These are phyloP conservation scores for Exophiala xenobiotica DNA, from an alignment of 2,329 filamentous ascomycete species.

Conservation along the genomic window DNA sequence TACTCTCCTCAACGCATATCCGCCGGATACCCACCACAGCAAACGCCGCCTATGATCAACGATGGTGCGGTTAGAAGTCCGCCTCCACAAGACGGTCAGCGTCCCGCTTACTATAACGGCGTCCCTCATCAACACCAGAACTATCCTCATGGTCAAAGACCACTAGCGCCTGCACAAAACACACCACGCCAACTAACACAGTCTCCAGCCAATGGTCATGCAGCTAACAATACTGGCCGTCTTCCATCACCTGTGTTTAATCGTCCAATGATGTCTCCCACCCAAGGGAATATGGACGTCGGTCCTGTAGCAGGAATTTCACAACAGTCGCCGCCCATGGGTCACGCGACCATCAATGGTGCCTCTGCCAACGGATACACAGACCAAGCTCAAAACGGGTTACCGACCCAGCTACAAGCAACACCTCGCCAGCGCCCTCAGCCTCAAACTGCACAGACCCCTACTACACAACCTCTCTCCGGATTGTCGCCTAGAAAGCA, in stretches of 20 bases:
- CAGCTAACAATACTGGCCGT: constrained; percentile 31
- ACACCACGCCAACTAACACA: constrained; percentile 43
- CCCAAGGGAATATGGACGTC: constrained; percentile 51
- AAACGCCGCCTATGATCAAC: constrained; percentile 35
- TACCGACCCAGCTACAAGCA: constrained; percentile 37
- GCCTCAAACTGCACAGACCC: constrained; percentile 7
- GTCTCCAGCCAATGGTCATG: constrained; percentile 32
- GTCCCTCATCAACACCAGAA: constrained; percentile 26
- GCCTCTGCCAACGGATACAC: constrained; percentile 29
- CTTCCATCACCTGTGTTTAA: constrained; percentile 45
- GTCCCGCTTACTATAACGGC: constrained; percentile 27
- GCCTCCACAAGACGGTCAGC: constrained; percentile 27
- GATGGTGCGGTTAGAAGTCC: constrained; percentile 32
- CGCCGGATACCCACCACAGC: constrained; percentile 23
- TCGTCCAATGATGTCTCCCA: constrained; percentile 49
- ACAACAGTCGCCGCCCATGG: constrained; percentile 31
- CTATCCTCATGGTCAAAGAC: constrained; percentile 34
- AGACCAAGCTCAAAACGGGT: constrained; percentile 36
- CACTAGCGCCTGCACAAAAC: constrained; percentile 33
- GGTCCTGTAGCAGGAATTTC: constrained; percentile 47
- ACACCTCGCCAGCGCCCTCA: constrained; percentile 15
- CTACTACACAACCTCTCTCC: constrained; percentile 39
- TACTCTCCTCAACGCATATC: constrained; percentile 17
- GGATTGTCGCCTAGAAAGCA: constrained; percentile 50
- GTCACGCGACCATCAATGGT: constrained; percentile 18